A percentile compares a stretch with the other conserved stretches of the same genome.
These are phyloP conservation scores for Candida loeiensis DNA, from an alignment of 805 yeast genomes.

Conservation along the genomic window DNA sequence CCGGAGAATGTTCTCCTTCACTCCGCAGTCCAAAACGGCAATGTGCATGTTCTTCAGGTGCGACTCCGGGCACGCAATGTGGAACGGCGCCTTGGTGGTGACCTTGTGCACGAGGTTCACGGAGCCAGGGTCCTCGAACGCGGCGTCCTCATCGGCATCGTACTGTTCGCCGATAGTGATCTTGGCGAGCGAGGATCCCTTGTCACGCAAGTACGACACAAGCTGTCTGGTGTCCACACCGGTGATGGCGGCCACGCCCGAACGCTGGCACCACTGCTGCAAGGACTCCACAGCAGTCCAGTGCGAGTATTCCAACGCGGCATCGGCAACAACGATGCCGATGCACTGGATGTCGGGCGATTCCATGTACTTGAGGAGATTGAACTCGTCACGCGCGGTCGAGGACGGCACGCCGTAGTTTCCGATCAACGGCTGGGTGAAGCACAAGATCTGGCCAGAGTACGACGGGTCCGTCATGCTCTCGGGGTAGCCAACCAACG, in stretches of 20 bases:
- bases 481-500: slow-evolving; percentile 97
- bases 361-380: slow-evolving; percentile 86
- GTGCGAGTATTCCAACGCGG: slow-evolving; percentile 93
- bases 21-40: slow-evolving; percentile 97
- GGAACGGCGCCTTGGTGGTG: slow-evolving; percentile 93
- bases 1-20: slow-evolving; percentile 93
- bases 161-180: slow-evolving; percentile 87
- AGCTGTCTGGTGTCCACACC: slow-evolving; percentile 97
- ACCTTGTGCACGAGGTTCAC: slow-evolving; percentile 90
- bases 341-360: slow-evolving; percentile 88
- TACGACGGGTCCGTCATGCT: slow-evolving; percentile 99
- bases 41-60: slow-evolving; percentile 63
- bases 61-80: slow-evolving; percentile 60
- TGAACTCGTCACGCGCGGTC: slow-evolving; percentile 73
- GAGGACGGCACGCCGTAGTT: slow-evolving; percentile 97
- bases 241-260: slow-evolving; percentile 90
- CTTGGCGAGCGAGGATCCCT: slow-evolving; percentile 90
- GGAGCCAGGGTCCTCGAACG: slow-evolving; percentile 85
- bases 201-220: slow-evolving; percentile 89
- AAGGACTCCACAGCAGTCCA: slow-evolving; percentile 99
- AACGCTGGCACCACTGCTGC: slow-evolving; percentile 93
- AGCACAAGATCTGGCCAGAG: slow-evolving; percentile 92
- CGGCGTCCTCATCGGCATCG: slow-evolving; percentile 89
- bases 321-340: slow-evolving; percentile 95
- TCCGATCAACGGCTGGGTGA: slow-evolving; percentile 96